phyloP scores from a whole-genome alignment of 768 basidiomycete genomes.

The Xerocomus potaroensis region DNA sequence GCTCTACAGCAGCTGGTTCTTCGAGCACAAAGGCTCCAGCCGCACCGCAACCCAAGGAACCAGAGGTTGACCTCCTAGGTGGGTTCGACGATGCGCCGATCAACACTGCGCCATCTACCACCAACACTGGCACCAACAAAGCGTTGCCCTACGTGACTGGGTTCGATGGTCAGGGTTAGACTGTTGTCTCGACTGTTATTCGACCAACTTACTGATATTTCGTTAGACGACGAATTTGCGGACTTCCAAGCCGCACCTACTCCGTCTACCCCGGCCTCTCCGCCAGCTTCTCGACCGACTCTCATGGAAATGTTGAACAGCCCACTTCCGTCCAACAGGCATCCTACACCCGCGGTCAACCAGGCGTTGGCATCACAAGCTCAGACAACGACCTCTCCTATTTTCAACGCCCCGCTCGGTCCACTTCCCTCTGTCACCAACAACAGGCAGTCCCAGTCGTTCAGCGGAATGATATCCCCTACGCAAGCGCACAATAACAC shows the following conservation, averaged over 20 bases:
- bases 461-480: conserved; percentile 15
- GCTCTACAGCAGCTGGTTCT: conserved; percentile 36
- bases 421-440: conserved; percentile 28
- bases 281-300: conserved; percentile 33
- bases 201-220: conserved; percentile 7
- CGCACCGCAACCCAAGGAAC: conserved; percentile 40
- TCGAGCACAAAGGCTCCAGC: conserved; percentile 31
- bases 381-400: conserved; percentile 19
- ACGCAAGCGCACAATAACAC: conserved; percentile 18
- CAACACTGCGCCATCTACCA: conserved; percentile 15
- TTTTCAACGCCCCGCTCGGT: conserved; percentile 16
- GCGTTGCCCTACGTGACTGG: conserved; percentile 27
- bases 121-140: conserved; percentile 23
- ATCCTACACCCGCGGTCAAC: conserved; percentile 10
- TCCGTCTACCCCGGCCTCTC: conserved; percentile 32
- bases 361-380: conserved; percentile 7
- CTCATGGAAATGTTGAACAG: conserved; percentile 49
- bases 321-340: conserved; percentile 23
- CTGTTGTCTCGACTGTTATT: not conserved
- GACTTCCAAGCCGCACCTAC: conserved; percentile 78
- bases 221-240: conserved; percentile 74
- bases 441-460: conserved; percentile 19
- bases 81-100: conserved; percentile 60
- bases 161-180: conserved; percentile 28
- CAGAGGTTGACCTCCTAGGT: conserved; percentile 72